Percentiles rank a stretch among this genome's conserved stretches.
Conservation (phyloP, 192 early-diverging fungal genomes). For the Chytriomyces sp. region DNA sequence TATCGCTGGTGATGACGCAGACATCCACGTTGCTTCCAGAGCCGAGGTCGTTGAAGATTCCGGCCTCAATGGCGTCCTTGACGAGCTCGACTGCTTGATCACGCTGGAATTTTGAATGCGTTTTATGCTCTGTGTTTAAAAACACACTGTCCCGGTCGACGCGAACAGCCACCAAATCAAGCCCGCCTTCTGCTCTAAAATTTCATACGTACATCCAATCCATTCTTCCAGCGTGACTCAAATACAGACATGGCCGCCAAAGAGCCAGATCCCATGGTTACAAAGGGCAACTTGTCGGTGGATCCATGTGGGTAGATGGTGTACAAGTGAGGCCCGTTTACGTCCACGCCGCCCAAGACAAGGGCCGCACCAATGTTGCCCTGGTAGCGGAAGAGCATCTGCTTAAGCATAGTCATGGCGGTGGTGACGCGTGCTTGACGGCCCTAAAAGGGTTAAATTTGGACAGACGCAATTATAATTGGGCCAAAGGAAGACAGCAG, state of each 20-base stretch:
- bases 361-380: constrained; percentile 94
- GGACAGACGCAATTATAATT: too few species aligned
- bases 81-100: constrained; percentile 90
- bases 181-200: too few species aligned
- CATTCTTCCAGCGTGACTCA: constrained; percentile 79
- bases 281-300: constrained; percentile 94
- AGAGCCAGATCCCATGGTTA: constrained; percentile 94
- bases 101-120: constrained; percentile 55
- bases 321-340: constrained; percentile 87
- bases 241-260: constrained; percentile 96
- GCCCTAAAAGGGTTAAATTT: too few species aligned
- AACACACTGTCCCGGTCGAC: too few species aligned
- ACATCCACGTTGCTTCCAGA: constrained; percentile 98
- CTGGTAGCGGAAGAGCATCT: constrained; percentile 96
- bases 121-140: too few species aligned
- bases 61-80: constrained; percentile 90
- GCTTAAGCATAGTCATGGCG: constrained; percentile 96
- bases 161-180: too few species aligned
- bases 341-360: constrained; percentile 90
- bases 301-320: constrained; percentile 93
- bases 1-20: constrained; percentile 84
- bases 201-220: constrained; percentile 69
- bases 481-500: too few species aligned
- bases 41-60: constrained; percentile 99
- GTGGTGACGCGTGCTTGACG: constrained; percentile 85